phyloP scores from a whole-genome alignment of 2,329 filamentous ascomycete species.

The Fusarium mangiferae region DNA sequence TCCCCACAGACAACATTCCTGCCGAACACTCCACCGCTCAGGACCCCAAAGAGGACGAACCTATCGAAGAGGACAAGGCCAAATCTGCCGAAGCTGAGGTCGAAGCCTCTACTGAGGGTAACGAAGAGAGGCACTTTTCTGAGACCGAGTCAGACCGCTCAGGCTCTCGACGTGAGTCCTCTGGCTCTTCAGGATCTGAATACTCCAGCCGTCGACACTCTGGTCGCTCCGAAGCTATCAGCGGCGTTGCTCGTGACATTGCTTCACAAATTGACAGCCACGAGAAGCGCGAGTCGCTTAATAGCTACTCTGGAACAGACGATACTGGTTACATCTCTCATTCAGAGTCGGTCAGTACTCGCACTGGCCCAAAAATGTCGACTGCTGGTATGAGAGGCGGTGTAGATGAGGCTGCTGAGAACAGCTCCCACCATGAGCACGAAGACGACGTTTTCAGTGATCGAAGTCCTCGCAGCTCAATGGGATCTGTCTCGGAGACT shows the following conservation, averaged over 20 bases:
- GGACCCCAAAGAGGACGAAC: conserved; percentile 16
- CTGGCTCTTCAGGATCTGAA: conserved; percentile 36
- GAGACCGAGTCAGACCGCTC: conserved; percentile 34
- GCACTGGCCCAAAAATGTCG: conserved; percentile 40
- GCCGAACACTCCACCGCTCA: conserved; percentile 5
- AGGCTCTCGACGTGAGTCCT: conserved; percentile 38
- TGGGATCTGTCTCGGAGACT: conserved; percentile 60
- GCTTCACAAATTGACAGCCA: conserved; percentile 59
- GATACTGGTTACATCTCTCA: conserved; percentile 41
- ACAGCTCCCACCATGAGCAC: conserved; percentile 61
- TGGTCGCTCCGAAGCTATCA: conserved; percentile 62
- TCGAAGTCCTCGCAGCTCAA: conserved; percentile 65
- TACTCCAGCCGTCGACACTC: conserved; percentile 52
- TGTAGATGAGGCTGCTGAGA: conserved; percentile 51
- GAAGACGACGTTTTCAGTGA: conserved; percentile 70
- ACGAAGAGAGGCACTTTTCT: conserved; percentile 24
- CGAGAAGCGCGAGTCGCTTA: conserved; percentile 38
- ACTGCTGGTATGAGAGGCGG: conserved; percentile 30
- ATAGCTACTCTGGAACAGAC: conserved; percentile 35
- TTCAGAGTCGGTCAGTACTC: conserved; percentile 41
- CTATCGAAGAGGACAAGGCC: conserved; percentile 5
- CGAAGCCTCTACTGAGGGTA: conserved; percentile 7
- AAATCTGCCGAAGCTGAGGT: conserved; percentile 13
- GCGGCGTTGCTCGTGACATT: conserved; percentile 62
- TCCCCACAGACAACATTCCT: conserved; percentile 14